Evolutionary conservation across 2,329 filamentous ascomycete genomes (phyloP).

Genomic region (Meredithiella fracta): DNA sequence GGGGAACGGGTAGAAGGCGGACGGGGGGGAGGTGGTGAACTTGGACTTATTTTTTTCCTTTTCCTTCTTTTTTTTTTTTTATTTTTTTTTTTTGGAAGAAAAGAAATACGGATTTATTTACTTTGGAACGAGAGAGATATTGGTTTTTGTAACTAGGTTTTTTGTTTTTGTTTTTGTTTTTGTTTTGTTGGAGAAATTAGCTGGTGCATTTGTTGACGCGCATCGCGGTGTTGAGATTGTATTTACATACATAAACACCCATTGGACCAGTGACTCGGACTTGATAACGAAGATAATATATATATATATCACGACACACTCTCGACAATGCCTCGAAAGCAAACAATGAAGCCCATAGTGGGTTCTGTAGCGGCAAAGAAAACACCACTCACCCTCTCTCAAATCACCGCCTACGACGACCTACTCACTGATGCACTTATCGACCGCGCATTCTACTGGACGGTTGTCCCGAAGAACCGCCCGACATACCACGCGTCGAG

Average conservation of each 20-base stretch:
- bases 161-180: no score
- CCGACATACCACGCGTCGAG: conserved; percentile 72
- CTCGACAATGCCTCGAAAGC: conserved; percentile 8
- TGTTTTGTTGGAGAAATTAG: no score
- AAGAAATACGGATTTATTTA: not conserved
- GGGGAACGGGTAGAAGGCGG: no score
- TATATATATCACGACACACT: no score
- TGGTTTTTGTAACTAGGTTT: no score
- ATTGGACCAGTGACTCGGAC: no score
- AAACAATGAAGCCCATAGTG: not conserved
- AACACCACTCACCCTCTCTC: conserved; percentile 65
- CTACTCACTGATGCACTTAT: conserved; percentile 87
- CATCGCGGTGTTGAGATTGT: no score
- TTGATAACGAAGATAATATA: no score
- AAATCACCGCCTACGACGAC: conserved; percentile 87
- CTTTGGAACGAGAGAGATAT: not conserved
- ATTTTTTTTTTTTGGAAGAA: not conserved
- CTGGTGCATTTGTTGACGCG: no score
- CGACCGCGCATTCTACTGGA: conserved; percentile 97
- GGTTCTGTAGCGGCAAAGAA: conserved; percentile 36
- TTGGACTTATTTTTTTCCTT: not conserved
- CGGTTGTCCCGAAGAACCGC: conserved; percentile 84
- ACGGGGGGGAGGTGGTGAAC: no score
- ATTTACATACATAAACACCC: no score
- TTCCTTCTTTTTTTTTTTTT: not conserved